phyloP scores from a whole-genome alignment of 2,329 filamentous ascomycete genomes.

The Claviceps africana region DNA sequence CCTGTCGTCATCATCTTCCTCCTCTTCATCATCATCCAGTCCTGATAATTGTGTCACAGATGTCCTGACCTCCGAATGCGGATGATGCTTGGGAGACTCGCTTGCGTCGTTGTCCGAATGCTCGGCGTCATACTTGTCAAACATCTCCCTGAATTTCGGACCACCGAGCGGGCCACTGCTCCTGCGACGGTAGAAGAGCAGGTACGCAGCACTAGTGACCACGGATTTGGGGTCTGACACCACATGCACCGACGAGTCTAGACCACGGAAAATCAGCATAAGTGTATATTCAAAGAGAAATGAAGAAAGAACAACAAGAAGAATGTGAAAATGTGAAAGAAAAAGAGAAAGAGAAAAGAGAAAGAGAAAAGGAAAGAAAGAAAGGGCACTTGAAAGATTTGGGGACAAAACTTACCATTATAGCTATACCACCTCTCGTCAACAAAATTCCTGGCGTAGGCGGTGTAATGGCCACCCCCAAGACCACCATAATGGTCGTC shows the following conservation, averaged over 20 bases:
- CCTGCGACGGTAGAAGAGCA: conserved; percentile 89
- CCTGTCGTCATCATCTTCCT: conserved; percentile 17
- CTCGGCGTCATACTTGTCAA: conserved; percentile 46
- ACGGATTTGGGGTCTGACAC: conserved; percentile 46
- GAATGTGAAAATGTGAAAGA: no score
- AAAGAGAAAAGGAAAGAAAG: neutral
- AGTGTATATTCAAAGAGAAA: neutral
- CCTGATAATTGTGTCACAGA: conserved; percentile 15
- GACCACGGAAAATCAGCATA: neutral
- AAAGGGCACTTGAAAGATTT: no score
- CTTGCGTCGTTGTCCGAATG: conserved; percentile 27
- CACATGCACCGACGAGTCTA: conserved; percentile 61
- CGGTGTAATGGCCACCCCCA: conserved; percentile 91
- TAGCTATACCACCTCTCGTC: conserved; percentile 90
- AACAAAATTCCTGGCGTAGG: conserved; percentile 82
- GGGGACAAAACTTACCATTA: conserved; percentile 53
- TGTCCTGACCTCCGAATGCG: conserved; percentile 30
- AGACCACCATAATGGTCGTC: conserved; percentile 93
- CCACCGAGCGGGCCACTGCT: conserved; percentile 68
- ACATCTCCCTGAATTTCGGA: conserved; percentile 55
- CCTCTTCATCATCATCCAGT: conserved; percentile 18
- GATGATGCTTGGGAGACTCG: conserved; percentile 55
- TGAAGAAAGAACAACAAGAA: no score
- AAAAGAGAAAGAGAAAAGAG: neutral
- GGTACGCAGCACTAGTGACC: conserved; percentile 68